Base-by-base conservation (phyloP, 2,329 filamentous ascomycete genomes). In the Botrytis paeoniae region DNA sequence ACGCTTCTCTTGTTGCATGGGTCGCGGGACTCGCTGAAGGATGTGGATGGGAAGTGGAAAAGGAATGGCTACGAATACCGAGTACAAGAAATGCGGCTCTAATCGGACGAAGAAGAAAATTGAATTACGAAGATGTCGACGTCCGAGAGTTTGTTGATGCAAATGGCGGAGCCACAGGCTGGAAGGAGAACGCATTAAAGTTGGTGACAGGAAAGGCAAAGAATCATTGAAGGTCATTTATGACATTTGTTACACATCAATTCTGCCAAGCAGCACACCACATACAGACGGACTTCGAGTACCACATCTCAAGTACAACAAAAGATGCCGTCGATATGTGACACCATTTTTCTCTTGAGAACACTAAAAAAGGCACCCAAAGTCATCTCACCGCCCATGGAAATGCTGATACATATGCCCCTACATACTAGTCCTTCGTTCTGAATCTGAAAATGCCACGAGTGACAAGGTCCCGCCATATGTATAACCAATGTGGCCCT, bases 61-160 rank as follows among this genome's bases (percentile, higher is more conserved):
- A 88, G 75, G 95, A 97, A 78, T 90, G 96, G 85, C 82, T 99
- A 78, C 87, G 95, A 63, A 98, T 99, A 75, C 96, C 96, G 0
- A 97, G 93, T 81, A 98, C 95, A 57, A 86, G 96, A 75, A 98
- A 98, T 81, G 89, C 91, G 29, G 93, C 91, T 0, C 84, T 99
- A 43, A 80, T 98, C 59, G 95, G 95, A 6, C 87, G 93, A 45
- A 82, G 80, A 61, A 77, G 78, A 68, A 71, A 25, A 25, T 68
- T 43, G 69, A 59, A 62, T 7, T 79, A 76, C 69, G 76, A 69
- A 57, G 78, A 83, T 16, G 76, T 84, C 8, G 82, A 87, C 66
- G 77, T 89, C 35, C 73, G 81, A 20, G 79, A 80, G 1, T 78
- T 91, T 32, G 78, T 89, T 22, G 76, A 79, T 20, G 84, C 84